Conservation (phyloP, 257 asterid species). For the Lycium barbarum region DNA sequence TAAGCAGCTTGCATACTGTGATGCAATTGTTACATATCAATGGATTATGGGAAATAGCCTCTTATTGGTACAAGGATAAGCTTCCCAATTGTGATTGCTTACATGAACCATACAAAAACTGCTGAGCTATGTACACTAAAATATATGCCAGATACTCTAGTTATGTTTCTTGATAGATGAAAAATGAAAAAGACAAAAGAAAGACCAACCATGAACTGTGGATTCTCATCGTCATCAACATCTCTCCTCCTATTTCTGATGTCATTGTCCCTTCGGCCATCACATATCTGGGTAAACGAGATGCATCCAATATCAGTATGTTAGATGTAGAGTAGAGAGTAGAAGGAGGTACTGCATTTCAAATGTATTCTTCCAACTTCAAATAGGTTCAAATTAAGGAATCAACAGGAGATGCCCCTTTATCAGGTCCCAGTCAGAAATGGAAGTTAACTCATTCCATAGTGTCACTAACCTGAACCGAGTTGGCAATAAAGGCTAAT, state of each 20-base stretch:
- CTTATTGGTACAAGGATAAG: neutral
- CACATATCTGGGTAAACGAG: slow-evolving; percentile 61
- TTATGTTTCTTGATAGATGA: neutral
- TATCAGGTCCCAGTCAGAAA: slow-evolving; percentile 16
- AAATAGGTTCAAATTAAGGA: neutral
- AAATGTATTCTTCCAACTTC: neutral
- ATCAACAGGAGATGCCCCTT: neutral
- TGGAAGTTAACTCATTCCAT: neutral
- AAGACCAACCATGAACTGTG: slow-evolving; percentile 67
- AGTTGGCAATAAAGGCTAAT: slow-evolving; percentile 93
- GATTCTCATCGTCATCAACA: slow-evolving; percentile 74
- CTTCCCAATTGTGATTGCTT: neutral
- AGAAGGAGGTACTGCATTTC: slow-evolving; percentile 2
- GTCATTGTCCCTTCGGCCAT: slow-evolving; percentile 80
- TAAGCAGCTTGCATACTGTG: neutral
- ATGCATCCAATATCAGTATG: slow-evolving; percentile 10
- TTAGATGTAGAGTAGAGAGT: neutral
- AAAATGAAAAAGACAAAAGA: neutral
- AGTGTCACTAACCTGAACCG: slow-evolving; percentile 72
- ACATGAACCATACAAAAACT: neutral
- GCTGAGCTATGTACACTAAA: neutral
- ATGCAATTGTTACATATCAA: neutral
- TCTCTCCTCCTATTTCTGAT: slow-evolving; percentile 73
- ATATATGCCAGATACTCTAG: neutral
- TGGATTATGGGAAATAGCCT: neutral